phyloP scores from a whole-genome alignment of 306 rosid genomes.

The Abrus precatorius region DNA sequence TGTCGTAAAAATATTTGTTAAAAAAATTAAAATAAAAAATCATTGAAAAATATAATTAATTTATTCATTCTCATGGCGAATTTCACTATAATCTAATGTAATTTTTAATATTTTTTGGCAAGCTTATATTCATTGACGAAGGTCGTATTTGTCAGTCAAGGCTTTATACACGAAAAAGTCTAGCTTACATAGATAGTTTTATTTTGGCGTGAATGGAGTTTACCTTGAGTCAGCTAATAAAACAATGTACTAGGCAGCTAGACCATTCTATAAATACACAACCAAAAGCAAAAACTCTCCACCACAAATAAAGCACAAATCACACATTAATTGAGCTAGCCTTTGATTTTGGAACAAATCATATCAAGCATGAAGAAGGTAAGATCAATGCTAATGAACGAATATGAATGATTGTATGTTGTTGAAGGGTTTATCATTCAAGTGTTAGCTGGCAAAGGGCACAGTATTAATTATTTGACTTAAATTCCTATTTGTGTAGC shows the following conservation, averaged over 20 bases:
- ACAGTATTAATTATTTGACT: neutral
- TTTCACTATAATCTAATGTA: too few species aligned
- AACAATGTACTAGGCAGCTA: neutral
- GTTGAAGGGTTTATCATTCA: neutral
- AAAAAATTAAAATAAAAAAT: too few species aligned
- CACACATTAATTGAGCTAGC: too few species aligned
- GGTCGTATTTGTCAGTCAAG: too few species aligned
- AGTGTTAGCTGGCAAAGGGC: neutral
- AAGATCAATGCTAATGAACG: neutral
- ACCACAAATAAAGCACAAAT: neutral
- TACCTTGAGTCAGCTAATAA: neutral
- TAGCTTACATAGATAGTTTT: too few species aligned
- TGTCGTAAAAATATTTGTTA: too few species aligned
- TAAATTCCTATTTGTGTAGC: constrained; percentile 36
- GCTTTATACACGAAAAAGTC: neutral
- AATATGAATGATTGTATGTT: neutral
- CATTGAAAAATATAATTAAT: too few species aligned
- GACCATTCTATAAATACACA: neutral
- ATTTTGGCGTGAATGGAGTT: too few species aligned
- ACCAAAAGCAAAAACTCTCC: neutral
- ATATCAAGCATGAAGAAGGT: constrained; percentile 2
- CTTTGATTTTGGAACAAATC: neutral
- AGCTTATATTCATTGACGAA: too few species aligned
- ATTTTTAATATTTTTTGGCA: too few species aligned
- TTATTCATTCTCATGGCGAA: too few species aligned